These are phyloP conservation scores for Pterocarpus macrocarpus DNA, from an alignment of 306 rosid species.

Conservation along the genomic window DNA sequence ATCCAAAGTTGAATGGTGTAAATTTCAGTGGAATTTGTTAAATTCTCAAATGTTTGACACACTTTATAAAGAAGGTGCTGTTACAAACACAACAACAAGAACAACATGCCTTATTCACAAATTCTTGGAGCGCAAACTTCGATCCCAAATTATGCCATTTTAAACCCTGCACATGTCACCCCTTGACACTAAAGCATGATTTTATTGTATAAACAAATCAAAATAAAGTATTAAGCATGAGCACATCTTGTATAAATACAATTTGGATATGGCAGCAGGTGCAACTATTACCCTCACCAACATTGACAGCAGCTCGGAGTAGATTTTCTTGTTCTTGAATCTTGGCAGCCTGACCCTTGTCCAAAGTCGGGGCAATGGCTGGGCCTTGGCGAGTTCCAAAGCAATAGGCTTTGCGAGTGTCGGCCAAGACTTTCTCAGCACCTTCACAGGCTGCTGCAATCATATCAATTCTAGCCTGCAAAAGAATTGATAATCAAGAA, in stretches of 20 bases:
- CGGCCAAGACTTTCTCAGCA: constrained; percentile 92
- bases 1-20: neutral
- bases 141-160: neutral
- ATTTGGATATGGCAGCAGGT: constrained; percentile 15
- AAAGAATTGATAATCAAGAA: constrained; percentile 12
- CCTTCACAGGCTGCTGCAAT: constrained; percentile 94
- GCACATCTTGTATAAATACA: neutral
- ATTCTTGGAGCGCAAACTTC: neutral
- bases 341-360: constrained; percentile 95
- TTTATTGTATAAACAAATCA: neutral
- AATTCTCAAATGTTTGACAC: neutral
- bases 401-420: constrained; percentile 91
- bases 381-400: constrained; percentile 91
- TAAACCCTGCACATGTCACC: neutral
- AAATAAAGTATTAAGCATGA: neutral
- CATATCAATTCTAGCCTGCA: constrained; percentile 85
- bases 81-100: neutral
- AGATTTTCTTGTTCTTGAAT: constrained; percentile 91
- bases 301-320: constrained; percentile 89
- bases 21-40: neutral
- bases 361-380: constrained; percentile 78
- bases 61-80: neutral
- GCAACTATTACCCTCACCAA: constrained; percentile 69
- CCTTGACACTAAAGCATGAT: neutral
- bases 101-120: neutral